Evolutionary conservation across 2,329 filamentous ascomycete genomes (phyloP).

Genomic region (Fusarium nelsonii): DNA sequence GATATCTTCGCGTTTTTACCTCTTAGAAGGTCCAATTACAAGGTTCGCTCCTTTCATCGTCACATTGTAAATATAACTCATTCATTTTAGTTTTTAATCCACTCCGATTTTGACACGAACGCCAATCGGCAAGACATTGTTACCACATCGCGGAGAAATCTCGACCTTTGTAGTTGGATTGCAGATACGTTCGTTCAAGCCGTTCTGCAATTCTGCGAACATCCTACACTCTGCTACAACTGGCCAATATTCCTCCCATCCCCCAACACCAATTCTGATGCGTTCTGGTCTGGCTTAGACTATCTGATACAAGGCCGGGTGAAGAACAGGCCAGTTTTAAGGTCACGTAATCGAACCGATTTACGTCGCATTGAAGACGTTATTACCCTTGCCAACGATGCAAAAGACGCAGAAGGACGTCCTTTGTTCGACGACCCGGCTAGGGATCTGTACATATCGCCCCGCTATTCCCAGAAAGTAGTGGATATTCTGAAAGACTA

Average conservation of each 20-base stretch:
- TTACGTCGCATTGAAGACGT: slow-evolving; percentile 12
- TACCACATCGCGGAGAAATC: slow-evolving; percentile 24
- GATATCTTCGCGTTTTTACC: neutral
- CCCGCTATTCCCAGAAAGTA: neutral
- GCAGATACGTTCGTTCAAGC: neutral
- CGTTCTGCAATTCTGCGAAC: slow-evolving; percentile 25
- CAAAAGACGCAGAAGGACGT: neutral
- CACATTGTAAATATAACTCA: neutral
- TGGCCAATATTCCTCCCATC: slow-evolving; percentile 32
- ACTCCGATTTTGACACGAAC: slow-evolving; percentile 33
- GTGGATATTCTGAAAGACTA: neutral
- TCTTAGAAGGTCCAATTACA: neutral
- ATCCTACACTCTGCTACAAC: neutral
- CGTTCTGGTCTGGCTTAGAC: slow-evolving; percentile 29
- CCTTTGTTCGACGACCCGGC: slow-evolving; percentile 21
- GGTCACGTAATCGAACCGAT: neutral
- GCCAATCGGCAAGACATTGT: slow-evolving; percentile 24
- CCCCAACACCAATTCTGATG: neutral
- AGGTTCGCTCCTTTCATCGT: neutral
- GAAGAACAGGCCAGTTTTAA: neutral
- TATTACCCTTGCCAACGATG: neutral
- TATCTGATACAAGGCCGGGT: neutral
- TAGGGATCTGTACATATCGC: slow-evolving; percentile 20
- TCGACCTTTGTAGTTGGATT: slow-evolving; percentile 1
- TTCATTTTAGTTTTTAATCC: slow-evolving; percentile 33